A percentile compares a stretch with the other conserved stretches of the same genome.
Evolutionary conservation across 345 rosid species (phyloP).

Genomic region (Camelina neglecta): DNA sequence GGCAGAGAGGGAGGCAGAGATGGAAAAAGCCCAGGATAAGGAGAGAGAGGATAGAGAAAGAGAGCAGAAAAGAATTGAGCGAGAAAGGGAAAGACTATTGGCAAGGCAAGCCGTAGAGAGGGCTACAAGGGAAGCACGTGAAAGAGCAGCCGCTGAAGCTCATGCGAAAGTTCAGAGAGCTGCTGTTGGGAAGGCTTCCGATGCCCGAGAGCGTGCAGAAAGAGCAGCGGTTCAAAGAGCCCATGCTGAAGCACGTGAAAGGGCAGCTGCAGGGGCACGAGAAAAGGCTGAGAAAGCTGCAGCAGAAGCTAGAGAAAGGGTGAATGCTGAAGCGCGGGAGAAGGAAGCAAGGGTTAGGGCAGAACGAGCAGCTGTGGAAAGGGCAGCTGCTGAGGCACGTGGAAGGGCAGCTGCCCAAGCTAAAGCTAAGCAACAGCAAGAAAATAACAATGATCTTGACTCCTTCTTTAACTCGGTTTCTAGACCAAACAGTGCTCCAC

Average conservation of each 20-base stretch:
- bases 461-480: conserved; percentile 76
- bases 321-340: conserved; percentile 64
- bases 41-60: conserved; percentile 53
- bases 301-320: conserved; percentile 87
- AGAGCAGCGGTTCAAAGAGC: conserved; percentile 94
- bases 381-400: conserved; percentile 80
- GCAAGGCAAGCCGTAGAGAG: conserved; percentile 95
- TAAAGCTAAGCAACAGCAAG: conserved; percentile 69
- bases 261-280: conserved; percentile 86
- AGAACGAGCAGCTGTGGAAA: conserved; percentile 86
- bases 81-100: conserved; percentile 72
- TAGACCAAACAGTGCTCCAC: conserved; percentile 87
- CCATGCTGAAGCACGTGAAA: conserved; percentile 96
- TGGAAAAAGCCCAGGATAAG: conserved; percentile 62
- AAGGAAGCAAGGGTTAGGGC: conserved; percentile 63
- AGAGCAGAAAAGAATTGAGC: conserved; percentile 57
- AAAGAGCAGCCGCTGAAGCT: conserved; percentile 91
- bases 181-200: conserved; percentile 82
- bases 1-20: conserved; percentile 63
- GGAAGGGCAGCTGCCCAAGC: conserved; percentile 73
- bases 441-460: conserved; percentile 78
- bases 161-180: conserved; percentile 83
- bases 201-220: conserved; percentile 88
- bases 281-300: conserved; percentile 90
- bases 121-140: conserved; percentile 97